phyloP scores from a whole-genome alignment of 345 rosid species.

The Hibiscus trionum region DNA sequence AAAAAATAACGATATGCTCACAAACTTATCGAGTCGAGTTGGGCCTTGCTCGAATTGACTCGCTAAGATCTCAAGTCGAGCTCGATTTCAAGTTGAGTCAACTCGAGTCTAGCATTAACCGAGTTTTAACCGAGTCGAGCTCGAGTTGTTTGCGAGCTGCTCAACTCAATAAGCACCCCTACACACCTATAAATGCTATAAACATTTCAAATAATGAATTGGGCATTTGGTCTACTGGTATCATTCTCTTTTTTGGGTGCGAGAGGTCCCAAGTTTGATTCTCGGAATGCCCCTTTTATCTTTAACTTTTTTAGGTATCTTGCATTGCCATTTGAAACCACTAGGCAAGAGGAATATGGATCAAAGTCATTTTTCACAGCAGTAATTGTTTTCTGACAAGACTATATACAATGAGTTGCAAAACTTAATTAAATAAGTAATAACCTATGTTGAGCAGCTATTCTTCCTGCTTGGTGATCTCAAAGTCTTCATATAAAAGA shows the following conservation, averaged over 20 bases:
- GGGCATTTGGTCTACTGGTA: slow-evolving; percentile 91
- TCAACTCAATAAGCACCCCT: no score
- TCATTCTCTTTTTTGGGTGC: slow-evolving; percentile 80
- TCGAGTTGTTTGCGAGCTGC: no score
- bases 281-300: neutral
- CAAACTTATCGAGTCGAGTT: no score
- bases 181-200: no score
- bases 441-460: neutral
- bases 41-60: no score
- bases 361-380: neutral
- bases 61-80: no score
- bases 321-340: neutral
- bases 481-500: neutral
- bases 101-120: no score
- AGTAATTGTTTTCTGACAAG: neutral
- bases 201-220: no score
- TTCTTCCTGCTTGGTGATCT: neutral
- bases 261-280: neutral
- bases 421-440: neutral
- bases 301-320: neutral
- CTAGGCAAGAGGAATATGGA: neutral
- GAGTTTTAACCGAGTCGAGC: no score
- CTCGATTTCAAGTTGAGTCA: no score
- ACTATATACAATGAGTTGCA: neutral
- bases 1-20: no score